These are phyloP conservation scores for Cyberlindnera meyerae DNA, from an alignment of 805 yeast genomes.

Conservation along the genomic window DNA sequence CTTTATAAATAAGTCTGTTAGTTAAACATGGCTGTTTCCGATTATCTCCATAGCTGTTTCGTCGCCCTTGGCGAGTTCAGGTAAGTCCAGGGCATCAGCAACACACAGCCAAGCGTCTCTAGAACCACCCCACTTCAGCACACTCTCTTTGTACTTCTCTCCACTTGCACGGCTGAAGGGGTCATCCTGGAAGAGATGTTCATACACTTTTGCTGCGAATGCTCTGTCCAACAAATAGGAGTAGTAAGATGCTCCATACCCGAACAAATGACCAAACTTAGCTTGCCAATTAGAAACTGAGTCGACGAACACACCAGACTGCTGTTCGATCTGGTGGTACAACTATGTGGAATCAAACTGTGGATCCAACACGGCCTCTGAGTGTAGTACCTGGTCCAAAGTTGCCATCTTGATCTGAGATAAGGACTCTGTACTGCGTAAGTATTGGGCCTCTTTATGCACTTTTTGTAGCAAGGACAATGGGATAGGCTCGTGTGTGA, in stretches of 20 bases:
- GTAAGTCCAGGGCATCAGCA: slow-evolving; percentile 69
- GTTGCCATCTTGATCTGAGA: slow-evolving; percentile 89
- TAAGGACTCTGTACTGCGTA: slow-evolving; percentile 69
- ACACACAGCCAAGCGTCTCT: slow-evolving; percentile 84
- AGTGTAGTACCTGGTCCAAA: slow-evolving; percentile 77
- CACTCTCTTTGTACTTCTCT: slow-evolving; percentile 59
- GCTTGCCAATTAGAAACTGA: slow-evolving; percentile 83
- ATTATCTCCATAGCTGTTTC: slow-evolving; percentile 59
- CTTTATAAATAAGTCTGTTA: too few relatives aligned
- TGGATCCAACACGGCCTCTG: slow-evolving; percentile 30
- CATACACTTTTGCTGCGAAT: slow-evolving; percentile 83
- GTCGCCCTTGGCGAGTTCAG: slow-evolving; percentile 61
- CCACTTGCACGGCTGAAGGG: slow-evolving; percentile 77
- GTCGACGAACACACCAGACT: slow-evolving; percentile 61
- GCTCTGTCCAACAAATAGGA: slow-evolving; percentile 90
- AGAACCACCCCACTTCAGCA: slow-evolving; percentile 92
- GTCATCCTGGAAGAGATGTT: slow-evolving; percentile 58
- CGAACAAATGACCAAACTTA: slow-evolving; percentile 85
- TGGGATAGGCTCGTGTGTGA: slow-evolving; percentile 59
- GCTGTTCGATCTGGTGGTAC: slow-evolving; percentile 62
- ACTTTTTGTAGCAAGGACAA: slow-evolving; percentile 43
- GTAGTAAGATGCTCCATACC: slow-evolving; percentile 93
- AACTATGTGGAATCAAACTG: slow-evolving; percentile 53
- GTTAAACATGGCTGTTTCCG: slow-evolving; percentile 25
- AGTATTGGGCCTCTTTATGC: slow-evolving; percentile 44